Percentiles rank a stretch among this genome's conserved stretches.
phyloP scores from a whole-genome alignment of 2,329 filamentous ascomycete species.

The Aspergillus glaucus region DNA sequence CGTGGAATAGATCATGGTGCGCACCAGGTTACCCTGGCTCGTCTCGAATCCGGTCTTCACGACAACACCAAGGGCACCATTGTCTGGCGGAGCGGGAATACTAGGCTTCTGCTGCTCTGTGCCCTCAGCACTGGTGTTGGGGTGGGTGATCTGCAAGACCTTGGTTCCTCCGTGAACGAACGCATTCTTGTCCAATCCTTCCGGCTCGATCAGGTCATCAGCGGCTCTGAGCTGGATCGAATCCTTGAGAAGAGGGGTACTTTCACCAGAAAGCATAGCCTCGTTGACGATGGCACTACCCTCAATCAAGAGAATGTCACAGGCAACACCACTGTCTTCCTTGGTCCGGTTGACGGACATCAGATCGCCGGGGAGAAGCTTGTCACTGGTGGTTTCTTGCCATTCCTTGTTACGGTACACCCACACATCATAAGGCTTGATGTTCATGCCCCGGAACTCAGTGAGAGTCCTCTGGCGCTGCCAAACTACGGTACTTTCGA shows the following conservation, averaged over 20 bases:
- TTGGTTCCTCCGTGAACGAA: constrained; percentile 98
- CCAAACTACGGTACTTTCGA: constrained; percentile 99
- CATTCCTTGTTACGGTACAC: constrained; percentile 83
- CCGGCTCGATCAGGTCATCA: constrained; percentile 73
- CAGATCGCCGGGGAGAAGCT: constrained; percentile 85
- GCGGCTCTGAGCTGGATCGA: constrained; percentile 83
- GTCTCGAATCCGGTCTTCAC: constrained; percentile 98
- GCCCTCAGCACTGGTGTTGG: constrained; percentile 64
- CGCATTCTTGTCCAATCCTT: constrained; percentile 91
- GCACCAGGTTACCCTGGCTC: constrained; percentile 92
- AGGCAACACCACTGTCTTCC: constrained; percentile 93
- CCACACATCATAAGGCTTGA: constrained; percentile 94
- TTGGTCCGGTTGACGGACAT: constrained; percentile 90
- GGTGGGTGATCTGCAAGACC: constrained; percentile 89
- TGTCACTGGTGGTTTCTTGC: constrained; percentile 83
- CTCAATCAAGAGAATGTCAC: constrained; percentile 92
- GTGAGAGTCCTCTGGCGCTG: constrained; percentile 91
- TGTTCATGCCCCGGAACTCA: constrained; percentile 98
- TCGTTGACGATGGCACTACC: constrained; percentile 97
- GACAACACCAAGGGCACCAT: constrained; percentile 87
- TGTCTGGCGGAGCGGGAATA: constrained; percentile 79
- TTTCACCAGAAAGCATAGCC: constrained; percentile 97
- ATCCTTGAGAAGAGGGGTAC: constrained; percentile 92
- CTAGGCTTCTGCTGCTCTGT: constrained; percentile 57
- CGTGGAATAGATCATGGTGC: constrained; percentile 99